A percentile compares a stretch with the other conserved stretches of the same genome.
These are phyloP conservation scores for Mycena epipterygia DNA, from an alignment of 768 basidiomycete species.

Conservation along the genomic window DNA sequence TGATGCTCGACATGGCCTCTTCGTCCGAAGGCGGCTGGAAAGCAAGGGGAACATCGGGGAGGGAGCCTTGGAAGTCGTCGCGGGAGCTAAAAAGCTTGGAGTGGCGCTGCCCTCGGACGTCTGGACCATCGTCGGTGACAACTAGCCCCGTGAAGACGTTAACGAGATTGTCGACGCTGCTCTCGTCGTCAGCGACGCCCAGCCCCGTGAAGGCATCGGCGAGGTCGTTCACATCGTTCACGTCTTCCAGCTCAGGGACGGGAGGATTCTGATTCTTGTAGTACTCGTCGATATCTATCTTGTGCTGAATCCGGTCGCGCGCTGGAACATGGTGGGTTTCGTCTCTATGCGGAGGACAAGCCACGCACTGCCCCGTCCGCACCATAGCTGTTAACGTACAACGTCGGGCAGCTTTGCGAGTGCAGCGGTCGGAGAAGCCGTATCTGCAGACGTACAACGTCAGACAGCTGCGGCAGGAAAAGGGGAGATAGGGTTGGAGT, in stretches of 20 bases:
- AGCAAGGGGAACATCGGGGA: conserved; percentile 10
- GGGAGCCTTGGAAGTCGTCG: conserved; percentile 18
- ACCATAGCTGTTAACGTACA: too few relatives aligned
- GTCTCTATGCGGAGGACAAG: conserved; percentile 20
- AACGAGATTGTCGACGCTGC: background rate
- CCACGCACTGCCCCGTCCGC: too few relatives aligned
- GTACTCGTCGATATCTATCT: too few relatives aligned
- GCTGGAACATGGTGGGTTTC: too few relatives aligned
- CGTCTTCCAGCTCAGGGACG: too few relatives aligned
- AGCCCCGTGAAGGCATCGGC: background rate
- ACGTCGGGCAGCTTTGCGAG: too few relatives aligned
- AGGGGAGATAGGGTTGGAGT: background rate
- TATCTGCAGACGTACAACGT: background rate
- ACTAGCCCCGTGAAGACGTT: conserved; percentile 1
- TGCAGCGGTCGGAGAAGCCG: too few relatives aligned
- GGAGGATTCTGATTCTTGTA: too few relatives aligned
- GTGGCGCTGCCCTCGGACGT: conserved; percentile 18
- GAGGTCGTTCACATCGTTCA: too few relatives aligned
- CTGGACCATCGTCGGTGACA: conserved; percentile 21
- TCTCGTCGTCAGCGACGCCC: background rate
- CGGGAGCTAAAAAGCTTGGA: conserved; percentile 29
- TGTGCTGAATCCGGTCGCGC: too few relatives aligned
- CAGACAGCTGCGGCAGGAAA: background rate
- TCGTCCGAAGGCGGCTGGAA: conserved; percentile 5
- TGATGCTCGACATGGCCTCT: conserved; percentile 16